Base-by-base conservation (phyloP, 768 basidiomycete genomes). In the Tylopilus felleus region DNA sequence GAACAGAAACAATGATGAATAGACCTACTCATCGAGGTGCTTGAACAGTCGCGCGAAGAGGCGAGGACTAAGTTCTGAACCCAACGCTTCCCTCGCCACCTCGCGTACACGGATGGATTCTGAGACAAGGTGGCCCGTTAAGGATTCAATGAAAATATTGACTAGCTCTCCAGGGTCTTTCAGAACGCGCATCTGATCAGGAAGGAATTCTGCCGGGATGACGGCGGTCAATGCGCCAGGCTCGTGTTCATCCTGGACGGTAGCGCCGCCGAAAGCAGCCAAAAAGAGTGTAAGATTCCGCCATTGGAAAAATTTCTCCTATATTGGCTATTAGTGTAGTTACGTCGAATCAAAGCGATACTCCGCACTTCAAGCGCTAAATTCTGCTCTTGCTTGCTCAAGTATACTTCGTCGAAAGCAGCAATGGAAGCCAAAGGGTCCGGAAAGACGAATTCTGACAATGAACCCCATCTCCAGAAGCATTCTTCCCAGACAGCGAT, bases 231-330 rank as follows among this genome's bases (percentile, higher is more conserved):
- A 71, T 22, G 77, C 74, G n/a, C 71, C 69, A 31, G 78, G 68
- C 39, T 83, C 75, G 29, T 79, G 75, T 41, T 75, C 72, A 16
- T 86, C 81, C 38, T 75, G 72, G 19, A 82, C 71, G 56, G 86
- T 86, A 7, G 81, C 74, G 5, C 87, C 86, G 35, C 85, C 84
- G n/a, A 85, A 77, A 0, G 88, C 81, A 4, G 89, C 83, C 36
- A 95, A 74, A 70, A 88, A 90, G 22, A 92, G 71, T 0, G 88
- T 85, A 13, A 92, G 73, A 64, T 94, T 92, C 62, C 90, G 86
- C 93, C 93, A 97, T 60, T 92, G 88, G 35, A 77, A 80, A 39
- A 84, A 80, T 59, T 83, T 78, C 19, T 91, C 89, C 89, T 92
- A 49, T 16, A 29, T 19, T 33, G 31, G 36, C 46, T 25, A 49